phyloP scores from a whole-genome alignment of 139 green algal genomes.

The Coelastrella sp. region DNA sequence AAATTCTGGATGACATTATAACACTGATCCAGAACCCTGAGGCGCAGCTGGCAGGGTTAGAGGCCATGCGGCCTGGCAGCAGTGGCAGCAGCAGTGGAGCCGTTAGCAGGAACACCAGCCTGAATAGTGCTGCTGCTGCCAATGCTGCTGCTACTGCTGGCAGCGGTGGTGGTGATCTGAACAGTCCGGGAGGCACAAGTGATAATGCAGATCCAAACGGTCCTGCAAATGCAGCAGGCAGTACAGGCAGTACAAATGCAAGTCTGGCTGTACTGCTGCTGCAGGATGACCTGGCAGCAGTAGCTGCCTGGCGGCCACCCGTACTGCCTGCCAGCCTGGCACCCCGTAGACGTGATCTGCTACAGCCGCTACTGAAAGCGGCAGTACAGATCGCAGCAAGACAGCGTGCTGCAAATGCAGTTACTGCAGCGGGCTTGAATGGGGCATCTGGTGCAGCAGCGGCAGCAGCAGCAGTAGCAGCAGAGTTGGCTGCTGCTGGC shows the following conservation, averaged over 20 bases:
- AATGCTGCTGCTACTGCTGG: too few species aligned
- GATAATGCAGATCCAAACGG: not conserved
- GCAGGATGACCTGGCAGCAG: constrained; percentile 28
- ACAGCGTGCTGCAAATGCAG: not conserved
- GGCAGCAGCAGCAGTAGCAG: constrained; percentile 23
- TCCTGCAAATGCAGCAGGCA: not conserved
- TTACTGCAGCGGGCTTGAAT: constrained; percentile 18
- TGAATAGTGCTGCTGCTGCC: constrained; percentile 13
- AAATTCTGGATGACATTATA: constrained; percentile 28
- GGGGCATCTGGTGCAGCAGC: not conserved
- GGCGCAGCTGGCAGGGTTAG: not conserved
- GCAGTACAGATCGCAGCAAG: constrained; percentile 18
- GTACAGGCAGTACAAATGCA: constrained; percentile 7
- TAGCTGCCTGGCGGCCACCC: constrained; percentile 34
- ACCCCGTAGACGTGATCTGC: not conserved
- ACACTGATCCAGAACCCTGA: constrained; percentile 22
- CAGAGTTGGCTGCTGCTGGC: not conserved
- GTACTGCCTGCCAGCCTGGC: constrained; percentile 17
- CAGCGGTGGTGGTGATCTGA: too few species aligned
- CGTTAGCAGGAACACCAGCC: not conserved
- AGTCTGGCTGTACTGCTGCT: not conserved
- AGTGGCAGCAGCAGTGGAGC: not conserved
- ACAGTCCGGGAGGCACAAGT: too few species aligned
- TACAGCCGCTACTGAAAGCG: constrained; percentile 15
- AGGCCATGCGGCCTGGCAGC: not conserved